Evolutionary conservation across 768 basidiomycete species (phyloP).

Genomic region (Mycena galopus): DNA sequence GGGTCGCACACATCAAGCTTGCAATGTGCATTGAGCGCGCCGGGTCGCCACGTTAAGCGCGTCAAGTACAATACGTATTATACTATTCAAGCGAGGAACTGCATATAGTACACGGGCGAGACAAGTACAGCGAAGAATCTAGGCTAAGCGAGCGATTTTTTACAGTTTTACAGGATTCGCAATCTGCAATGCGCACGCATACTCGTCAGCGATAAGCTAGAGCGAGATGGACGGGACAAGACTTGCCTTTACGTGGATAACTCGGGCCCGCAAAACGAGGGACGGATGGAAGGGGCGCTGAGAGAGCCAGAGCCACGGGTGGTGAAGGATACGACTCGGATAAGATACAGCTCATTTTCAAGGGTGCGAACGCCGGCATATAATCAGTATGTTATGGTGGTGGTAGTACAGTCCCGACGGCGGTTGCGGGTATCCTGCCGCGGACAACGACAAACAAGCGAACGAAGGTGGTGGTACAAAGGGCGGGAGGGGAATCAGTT

Average conservation of each 20-base stretch:
- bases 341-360: slow-evolving; percentile 17
- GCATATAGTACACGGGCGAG: not conserved
- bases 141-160: not conserved
- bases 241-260: not conserved
- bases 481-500: slow-evolving; percentile 58
- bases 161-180: slow-evolving; percentile 3
- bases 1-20: too few relatives aligned
- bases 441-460: slow-evolving; percentile 36
- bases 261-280: not conserved
- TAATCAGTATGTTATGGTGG: not conserved
- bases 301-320: not conserved
- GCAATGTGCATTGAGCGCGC: too few relatives aligned
- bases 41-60: too few relatives aligned
- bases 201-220: not conserved
- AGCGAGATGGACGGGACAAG: not conserved
- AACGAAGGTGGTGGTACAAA: slow-evolving; percentile 16
- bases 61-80: too few relatives aligned
- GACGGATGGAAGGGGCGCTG: not conserved
- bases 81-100: too few relatives aligned
- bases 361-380: not conserved
- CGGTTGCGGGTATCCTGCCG: slow-evolving; percentile 56
- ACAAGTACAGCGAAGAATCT: slow-evolving; percentile 12
- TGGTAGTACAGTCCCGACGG: slow-evolving; percentile 27
- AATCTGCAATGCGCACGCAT: not conserved
- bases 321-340: not conserved